Conservation (phyloP, 2,329 filamentous ascomycete genomes). For the Alternaria hordeiaustralica region DNA sequence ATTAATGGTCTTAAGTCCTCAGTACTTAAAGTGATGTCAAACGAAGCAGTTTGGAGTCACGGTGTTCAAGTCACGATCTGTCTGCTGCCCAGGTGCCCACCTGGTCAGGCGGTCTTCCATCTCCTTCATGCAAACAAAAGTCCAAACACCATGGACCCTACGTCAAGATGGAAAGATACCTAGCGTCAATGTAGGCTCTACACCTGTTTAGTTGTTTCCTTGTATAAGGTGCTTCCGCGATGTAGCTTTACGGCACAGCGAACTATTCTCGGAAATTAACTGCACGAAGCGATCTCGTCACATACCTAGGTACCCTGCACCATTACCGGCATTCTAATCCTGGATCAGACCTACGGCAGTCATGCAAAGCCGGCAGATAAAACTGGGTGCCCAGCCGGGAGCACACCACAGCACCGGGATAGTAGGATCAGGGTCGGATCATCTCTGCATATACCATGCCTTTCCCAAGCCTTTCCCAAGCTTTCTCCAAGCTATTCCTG, state of each 20-base stretch:
- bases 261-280: background rate
- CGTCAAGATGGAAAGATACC: background rate
- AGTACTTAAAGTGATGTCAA: background rate
- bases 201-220: background rate
- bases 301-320: background rate
- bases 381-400: background rate
- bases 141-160: background rate
- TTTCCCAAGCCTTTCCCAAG: background rate
- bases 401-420: constrained; percentile 9
- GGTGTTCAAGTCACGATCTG: background rate
- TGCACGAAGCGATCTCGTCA: background rate
- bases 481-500: background rate
- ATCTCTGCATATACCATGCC: constrained; percentile 14
- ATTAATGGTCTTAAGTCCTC: accelerated
- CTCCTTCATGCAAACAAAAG: background rate
- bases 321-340: background rate
- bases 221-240: background rate
- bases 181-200: background rate
- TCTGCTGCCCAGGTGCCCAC: background rate
- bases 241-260: background rate
- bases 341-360: background rate
- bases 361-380: background rate
- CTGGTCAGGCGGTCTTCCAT: background rate
- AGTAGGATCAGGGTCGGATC: constrained; percentile 5
- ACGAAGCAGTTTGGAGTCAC: background rate